Conservation (phyloP, 192 early-diverging fungal genomes). For the Backusella mclennaniae region DNA sequence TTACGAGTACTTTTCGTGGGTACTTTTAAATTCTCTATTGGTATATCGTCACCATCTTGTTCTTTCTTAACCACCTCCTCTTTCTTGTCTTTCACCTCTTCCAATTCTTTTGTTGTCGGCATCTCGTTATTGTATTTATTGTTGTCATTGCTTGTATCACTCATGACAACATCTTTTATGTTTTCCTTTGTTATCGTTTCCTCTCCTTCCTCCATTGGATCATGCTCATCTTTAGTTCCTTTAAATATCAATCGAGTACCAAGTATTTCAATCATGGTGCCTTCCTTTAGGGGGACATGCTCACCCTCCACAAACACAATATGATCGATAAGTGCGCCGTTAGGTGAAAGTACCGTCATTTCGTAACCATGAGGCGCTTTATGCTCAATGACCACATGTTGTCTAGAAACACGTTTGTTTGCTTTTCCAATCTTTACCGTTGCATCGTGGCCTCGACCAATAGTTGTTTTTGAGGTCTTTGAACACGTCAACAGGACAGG, state of each 20-base stretch:
- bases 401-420: constrained; percentile 46
- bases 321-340: constrained; percentile 43
- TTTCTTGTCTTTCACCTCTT: not conserved
- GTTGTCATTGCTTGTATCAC: not conserved
- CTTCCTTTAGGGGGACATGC: constrained; percentile 17
- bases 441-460: constrained; percentile 45
- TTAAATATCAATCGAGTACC: constrained; percentile 20
- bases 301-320: constrained; percentile 33
- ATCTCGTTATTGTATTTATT: not conserved
- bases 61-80: not conserved
- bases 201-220: not conserved
- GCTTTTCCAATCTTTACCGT: constrained; percentile 40
- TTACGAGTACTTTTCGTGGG: not conserved
- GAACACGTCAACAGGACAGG: constrained; percentile 33
- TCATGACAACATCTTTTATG: not conserved
- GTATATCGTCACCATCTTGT: not conserved
- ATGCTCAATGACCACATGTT: constrained; percentile 44
- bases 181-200: not conserved
- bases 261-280: constrained; percentile 20
- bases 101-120: not conserved
- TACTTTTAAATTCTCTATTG: not conserved
- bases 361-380: constrained; percentile 26
- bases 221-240: not conserved
- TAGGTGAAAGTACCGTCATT: constrained; percentile 41
- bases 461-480: constrained; percentile 23